phyloP scores from a whole-genome alignment of 73 alveolate species.

The Tetrahymena malaccensis region DNA sequence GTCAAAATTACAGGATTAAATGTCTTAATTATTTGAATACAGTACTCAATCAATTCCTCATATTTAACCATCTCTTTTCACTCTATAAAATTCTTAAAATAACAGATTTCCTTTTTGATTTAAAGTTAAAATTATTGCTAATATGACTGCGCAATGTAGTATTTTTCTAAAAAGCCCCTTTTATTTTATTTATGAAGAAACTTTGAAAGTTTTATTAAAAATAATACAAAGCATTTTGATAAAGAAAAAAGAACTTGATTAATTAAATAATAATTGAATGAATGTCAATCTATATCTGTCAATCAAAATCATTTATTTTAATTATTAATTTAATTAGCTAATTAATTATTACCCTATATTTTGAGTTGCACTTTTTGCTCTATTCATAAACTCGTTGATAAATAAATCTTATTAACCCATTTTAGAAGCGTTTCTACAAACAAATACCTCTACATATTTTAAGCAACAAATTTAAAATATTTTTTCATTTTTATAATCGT shows the following conservation, averaged over 20 bases:
- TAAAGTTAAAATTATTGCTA: not conserved
- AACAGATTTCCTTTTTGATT: conserved; percentile 14
- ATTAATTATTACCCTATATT: not conserved
- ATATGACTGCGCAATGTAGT: not conserved
- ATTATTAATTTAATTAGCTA: not conserved
- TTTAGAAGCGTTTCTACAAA: not conserved
- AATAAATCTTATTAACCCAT: not conserved
- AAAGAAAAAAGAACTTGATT: not conserved
- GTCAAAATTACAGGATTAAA: conserved; percentile 79
- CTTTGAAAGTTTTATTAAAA: not conserved
- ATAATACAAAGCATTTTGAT: not conserved
- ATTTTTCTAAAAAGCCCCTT: not conserved
- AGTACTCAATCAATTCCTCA: conserved; percentile 68
- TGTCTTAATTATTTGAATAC: conserved; percentile 65
- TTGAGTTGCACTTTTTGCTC: not conserved
- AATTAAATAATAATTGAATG: not conserved
- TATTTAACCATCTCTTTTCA: conserved; percentile 61
- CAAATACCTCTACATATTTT: not conserved
- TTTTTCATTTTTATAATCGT: no score
- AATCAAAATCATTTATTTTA: not conserved
- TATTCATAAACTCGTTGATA: not conserved
- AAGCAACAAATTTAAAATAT: no score
- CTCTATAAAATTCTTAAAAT: conserved; percentile 2
- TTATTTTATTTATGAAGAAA: not conserved
- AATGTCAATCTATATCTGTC: not conserved